These are phyloP conservation scores for Beauveria bassiana DNA, from an alignment of 2,329 filamentous ascomycete genomes.

Conservation along the genomic window DNA sequence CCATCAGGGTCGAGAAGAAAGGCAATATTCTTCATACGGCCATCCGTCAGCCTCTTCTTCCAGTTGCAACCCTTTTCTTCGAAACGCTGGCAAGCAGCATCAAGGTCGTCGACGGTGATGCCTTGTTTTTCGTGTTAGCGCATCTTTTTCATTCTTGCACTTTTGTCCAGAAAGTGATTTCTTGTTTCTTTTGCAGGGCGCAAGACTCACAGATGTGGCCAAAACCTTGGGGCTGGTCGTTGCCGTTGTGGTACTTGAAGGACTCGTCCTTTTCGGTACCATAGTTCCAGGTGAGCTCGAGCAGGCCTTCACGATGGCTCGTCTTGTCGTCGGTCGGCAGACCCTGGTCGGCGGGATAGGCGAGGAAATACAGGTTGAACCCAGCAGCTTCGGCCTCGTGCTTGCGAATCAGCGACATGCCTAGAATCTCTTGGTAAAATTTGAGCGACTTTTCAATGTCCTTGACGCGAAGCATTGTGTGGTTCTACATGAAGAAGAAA, in stretches of 20 bases:
- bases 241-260: constrained; percentile 89
- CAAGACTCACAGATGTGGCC: constrained; percentile 72
- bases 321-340: constrained; percentile 45
- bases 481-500: constrained; percentile 50
- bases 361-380: constrained; percentile 92
- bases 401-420: constrained; percentile 76
- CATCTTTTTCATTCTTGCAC: not conserved
- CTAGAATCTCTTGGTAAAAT: constrained; percentile 80
- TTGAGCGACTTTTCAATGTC: constrained; percentile 64
- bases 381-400: constrained; percentile 59
- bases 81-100: constrained; percentile 78
- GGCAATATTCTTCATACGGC: constrained; percentile 86
- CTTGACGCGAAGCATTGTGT: constrained; percentile 94
- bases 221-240: constrained; percentile 85
- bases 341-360: constrained; percentile 57
- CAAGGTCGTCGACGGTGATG: constrained; percentile 78
- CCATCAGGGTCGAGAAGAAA: constrained; percentile 84
- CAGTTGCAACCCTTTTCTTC: constrained; percentile 75
- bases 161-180: not conserved
- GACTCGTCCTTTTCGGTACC: constrained; percentile 76
- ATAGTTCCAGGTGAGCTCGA: constrained; percentile 84
- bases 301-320: constrained; percentile 68
- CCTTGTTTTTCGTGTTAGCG: constrained; percentile 33
- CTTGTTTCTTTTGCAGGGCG: not conserved
- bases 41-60: constrained; percentile 94